These are phyloP conservation scores for Stachybotrys chlorohalonatus DNA, from an alignment of 2,329 filamentous ascomycete species.

Conservation along the genomic window DNA sequence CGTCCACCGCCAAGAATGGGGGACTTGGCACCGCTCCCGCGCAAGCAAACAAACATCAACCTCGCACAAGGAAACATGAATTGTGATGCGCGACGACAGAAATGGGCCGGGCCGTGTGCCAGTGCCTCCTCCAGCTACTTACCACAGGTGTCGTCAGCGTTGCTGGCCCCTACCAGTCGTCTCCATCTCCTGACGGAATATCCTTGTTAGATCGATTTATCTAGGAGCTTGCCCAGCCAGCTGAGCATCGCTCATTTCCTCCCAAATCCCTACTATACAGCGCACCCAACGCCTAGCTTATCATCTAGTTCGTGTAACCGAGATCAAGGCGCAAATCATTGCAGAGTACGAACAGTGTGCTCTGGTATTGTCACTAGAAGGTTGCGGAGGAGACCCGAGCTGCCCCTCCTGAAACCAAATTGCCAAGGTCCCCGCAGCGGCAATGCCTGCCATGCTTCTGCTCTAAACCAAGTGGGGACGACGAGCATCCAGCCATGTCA, in stretches of 20 bases:
- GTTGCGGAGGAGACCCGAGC: background rate
- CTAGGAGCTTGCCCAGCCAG: background rate
- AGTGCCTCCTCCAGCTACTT: background rate
- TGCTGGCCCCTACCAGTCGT: background rate
- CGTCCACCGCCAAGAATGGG: no score
- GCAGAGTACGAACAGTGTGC: no score
- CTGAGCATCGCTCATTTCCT: background rate
- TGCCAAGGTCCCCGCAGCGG: background rate
- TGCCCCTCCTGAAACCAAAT: background rate
- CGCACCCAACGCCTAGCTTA: no score
- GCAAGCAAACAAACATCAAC: no score
- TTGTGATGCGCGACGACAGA: no score
- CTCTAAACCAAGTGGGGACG: background rate
- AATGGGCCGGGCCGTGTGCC: no score
- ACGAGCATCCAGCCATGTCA: background rate
- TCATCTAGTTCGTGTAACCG: no score
- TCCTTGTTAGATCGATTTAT: no score
- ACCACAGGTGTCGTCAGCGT: background rate
- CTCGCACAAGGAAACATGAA: no score
- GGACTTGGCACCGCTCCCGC: no score
- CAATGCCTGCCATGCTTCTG: background rate
- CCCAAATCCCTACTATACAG: background rate
- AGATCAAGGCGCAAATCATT: no score
- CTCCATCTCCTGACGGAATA: no score
- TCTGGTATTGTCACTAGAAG: background rate